These are phyloP conservation scores for Lanmaoa pseudosensibilis DNA, from an alignment of 768 basidiomycete species.

Conservation along the genomic window DNA sequence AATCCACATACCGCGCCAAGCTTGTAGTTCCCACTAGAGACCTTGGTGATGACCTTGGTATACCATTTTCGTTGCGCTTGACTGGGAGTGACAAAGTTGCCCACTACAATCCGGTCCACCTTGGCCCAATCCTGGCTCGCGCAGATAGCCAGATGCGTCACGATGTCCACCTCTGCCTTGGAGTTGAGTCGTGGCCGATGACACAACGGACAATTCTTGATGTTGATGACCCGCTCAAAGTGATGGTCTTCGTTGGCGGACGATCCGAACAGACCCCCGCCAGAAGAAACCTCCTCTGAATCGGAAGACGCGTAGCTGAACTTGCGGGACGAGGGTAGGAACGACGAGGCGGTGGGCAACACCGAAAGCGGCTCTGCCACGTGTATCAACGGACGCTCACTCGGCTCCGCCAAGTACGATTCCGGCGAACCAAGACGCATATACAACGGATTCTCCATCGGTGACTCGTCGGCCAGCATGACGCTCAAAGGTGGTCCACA, in stretches of 20 bases:
- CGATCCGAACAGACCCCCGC: not conserved
- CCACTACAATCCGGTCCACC: constrained; percentile 86
- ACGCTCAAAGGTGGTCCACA: constrained; percentile 48
- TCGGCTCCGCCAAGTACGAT: constrained; percentile 45
- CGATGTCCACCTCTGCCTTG: constrained; percentile 90
- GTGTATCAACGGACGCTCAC: constrained; percentile 43
- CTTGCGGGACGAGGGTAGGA: constrained; percentile 25
- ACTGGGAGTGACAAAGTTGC: constrained; percentile 90
- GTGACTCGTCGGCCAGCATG: constrained; percentile 31
- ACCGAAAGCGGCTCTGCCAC: constrained; percentile 31
- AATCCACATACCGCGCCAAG: constrained; percentile 72
- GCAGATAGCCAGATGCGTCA: constrained; percentile 96
- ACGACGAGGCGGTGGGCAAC: constrained; percentile 8
- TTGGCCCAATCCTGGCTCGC: constrained; percentile 91
- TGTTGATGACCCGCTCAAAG: constrained; percentile 89
- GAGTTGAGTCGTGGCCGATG: constrained; percentile 82
- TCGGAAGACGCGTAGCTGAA: constrained; percentile 47
- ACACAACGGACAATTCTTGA: constrained; percentile 92
- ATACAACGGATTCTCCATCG: constrained; percentile 21
- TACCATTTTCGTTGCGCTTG: constrained; percentile 99
- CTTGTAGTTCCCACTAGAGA: constrained; percentile 83
- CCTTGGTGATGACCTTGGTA: constrained; percentile 83
- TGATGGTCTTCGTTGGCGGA: constrained; percentile 34
- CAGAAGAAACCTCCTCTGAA: constrained; percentile 39
- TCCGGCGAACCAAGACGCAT: constrained; percentile 14